Evolutionary conservation across 345 rosid genomes (phyloP), one percentile per base, ranked within the genome.

Genomic region (Odontarrhena argentea): DNA sequence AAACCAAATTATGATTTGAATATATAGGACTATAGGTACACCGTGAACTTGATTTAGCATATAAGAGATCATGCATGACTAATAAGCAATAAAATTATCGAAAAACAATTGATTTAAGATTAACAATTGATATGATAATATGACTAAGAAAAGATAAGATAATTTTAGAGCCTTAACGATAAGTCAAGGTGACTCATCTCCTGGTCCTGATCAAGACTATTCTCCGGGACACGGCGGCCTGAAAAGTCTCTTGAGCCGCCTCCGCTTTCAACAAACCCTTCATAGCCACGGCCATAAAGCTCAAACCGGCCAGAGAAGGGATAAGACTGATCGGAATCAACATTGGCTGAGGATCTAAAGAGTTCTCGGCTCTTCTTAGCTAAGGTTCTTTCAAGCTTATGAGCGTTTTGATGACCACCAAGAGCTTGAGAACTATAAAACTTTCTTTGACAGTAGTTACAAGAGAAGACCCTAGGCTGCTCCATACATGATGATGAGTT

Each of bases 361-460:
- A 79, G 70, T 74, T 86, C 94, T 22, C 87, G 77, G 68, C 86
- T 84, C 76, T 91, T 94, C 82, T 88, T 94, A 61, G 99, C 96
- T 9, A 94, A 76, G 11, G 96, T 94, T 70, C 96, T 78, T 60
- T 91, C 99, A 18, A 91, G 88, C 79, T 88, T 94, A 73, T 91
- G 99, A 24, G 97, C 99, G 74, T 94, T 94, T 77, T 94, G 99
- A 75, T 94, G 99, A 2, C 99, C 96, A 3, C 99, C 99, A 26
- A 94, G 93, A n/a, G 99, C 97, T 74, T 94, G 99, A 35, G 99
- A 94, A 70, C 99, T 94, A 15, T 87, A 84, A 61, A 94, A 94
- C 81, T 87, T 94, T 49, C 97, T 81, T 71, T 84, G 88, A 77
- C 99, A 94, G 65, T 84, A 94, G 82, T 91, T 94, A 83, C 99